These are phyloP conservation scores for Aureobasidium sp. DNA, from an alignment of 2,329 filamentous ascomycete species.

Conservation along the genomic window DNA sequence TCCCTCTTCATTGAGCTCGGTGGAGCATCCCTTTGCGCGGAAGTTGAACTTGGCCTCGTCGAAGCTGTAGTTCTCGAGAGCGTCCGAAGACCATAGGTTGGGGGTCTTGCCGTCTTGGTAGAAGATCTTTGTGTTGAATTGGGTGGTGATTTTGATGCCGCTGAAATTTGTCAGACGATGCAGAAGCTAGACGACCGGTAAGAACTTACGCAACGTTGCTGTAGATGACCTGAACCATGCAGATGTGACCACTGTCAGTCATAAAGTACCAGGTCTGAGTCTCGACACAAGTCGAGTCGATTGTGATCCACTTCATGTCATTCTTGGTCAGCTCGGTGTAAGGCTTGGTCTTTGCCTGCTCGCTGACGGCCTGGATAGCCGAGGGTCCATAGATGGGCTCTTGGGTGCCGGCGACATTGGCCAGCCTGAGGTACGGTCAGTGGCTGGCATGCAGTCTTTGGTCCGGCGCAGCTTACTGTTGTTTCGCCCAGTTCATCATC, in stretches of 20 bases:
- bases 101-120: conserved; percentile 62
- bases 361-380: conserved; percentile 77
- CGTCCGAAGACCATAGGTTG: conserved; percentile 76
- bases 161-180: conserved; percentile 40
- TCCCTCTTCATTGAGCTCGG: conserved; percentile 81
- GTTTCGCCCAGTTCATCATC: conserved; percentile 94
- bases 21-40: conserved; percentile 75
- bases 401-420: conserved; percentile 85
- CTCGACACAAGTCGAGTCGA: conserved; percentile 85
- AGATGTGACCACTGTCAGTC: conserved; percentile 68
- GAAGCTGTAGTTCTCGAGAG: conserved; percentile 72
- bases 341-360: conserved; percentile 68
- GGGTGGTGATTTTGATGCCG: conserved; percentile 79
- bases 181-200: conserved; percentile 18
- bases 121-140: conserved; percentile 94
- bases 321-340: conserved; percentile 73
- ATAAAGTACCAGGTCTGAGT: conserved; percentile 91
- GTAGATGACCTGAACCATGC: conserved; percentile 87
- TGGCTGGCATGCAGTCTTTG: conserved; percentile 4
- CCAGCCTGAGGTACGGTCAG: conserved; percentile 35
- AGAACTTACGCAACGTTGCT: conserved; percentile 81
- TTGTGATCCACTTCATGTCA: conserved; percentile 72
- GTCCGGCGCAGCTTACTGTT: conserved; percentile 57
- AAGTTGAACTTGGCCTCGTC: conserved; percentile 77
- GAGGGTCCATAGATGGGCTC: conserved; percentile 91